Percentiles rank a stretch among this genome's conserved stretches.
phyloP scores from a whole-genome alignment of 2,329 filamentous ascomycete genomes.

The Tothia fuscella region DNA sequence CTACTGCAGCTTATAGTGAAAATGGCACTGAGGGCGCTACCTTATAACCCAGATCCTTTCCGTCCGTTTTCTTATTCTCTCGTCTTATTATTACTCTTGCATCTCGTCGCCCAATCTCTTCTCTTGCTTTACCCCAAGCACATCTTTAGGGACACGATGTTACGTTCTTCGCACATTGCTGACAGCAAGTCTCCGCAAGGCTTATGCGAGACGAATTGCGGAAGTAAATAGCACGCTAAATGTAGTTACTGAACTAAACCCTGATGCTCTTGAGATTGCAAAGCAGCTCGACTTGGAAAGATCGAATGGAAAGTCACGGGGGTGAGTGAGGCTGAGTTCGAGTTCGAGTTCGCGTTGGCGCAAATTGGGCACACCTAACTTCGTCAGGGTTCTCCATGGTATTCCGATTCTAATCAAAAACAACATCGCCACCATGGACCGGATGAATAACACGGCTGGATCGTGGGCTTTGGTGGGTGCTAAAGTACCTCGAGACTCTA shows the following conservation, averaged over 20 bases:
- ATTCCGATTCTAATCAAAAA: conserved; percentile 18
- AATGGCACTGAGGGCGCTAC: no score
- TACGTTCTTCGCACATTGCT: no score
- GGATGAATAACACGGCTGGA: conserved; percentile 32
- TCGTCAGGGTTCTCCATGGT: conserved; percentile 16
- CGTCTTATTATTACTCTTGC: neutral
- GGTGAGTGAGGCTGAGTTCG: conserved; percentile 20
- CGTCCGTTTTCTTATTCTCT: neutral
- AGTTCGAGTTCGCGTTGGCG: neutral
- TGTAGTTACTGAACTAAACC: conserved; percentile 43
- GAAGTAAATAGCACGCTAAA: conserved; percentile 42
- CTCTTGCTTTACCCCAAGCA: no score
- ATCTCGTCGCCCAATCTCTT: neutral
- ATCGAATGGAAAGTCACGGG: conserved; percentile 32
- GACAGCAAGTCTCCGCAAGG: no score
- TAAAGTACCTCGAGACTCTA: conserved; percentile 44
- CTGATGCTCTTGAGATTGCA: conserved; percentile 41
- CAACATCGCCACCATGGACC: conserved; percentile 14
- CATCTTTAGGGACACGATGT: no score
- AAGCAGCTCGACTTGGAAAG: conserved; percentile 36
- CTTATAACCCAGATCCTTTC: neutral
- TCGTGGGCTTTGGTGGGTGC: conserved; percentile 52
- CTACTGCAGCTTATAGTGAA: conserved; percentile 11
- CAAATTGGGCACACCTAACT: neutral
- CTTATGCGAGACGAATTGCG: conserved; percentile 39